Evolutionary conservation across 352 stramenopile species (phyloP), one percentile per base, ranked within the genome.

Genomic region (Phytophthora nicotianae): DNA sequence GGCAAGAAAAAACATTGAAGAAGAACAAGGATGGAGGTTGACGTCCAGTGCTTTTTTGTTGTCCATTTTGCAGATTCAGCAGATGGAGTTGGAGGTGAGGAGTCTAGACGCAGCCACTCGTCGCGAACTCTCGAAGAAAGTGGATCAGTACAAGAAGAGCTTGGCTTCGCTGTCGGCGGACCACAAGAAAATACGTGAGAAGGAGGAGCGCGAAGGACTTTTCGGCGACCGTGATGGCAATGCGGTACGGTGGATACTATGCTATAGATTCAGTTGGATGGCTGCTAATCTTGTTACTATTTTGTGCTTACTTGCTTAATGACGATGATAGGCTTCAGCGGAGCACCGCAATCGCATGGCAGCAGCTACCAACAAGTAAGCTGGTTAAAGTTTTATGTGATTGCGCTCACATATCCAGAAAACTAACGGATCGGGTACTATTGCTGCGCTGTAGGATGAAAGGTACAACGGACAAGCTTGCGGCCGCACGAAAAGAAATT

Each of bases 81-180:
- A 95, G 74, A 95, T 95, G 87, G 85, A 93, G 66, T 60, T 95
- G 40, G 87, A 95, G 73, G 87, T 94, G 64, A 87, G 87, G 42
- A 92, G 81, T 73, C 55, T 95, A 54, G 87, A 95, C 37, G 58
- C 78, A 2, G 80, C 83, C 19, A 94, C 87, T 32, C 83, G 85
- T 16, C 83, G 83, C n/a, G 87, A 95, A 59, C 74, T 95, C 21
- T 91, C 81, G 16, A 95, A 95, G 72, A 95, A 95, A 50, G 85
- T 95, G 33, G 85, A 93, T 53, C 87, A 95, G 70, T 95, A 95
- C 80, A 93, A 92, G 63, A 95, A 95, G 65, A 94, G 83, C 35
- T 66, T 95, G 43, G 83, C 79, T n/a, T 91, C 85, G 33, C 67
- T 95, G n/a, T 75, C 77, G 9, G 77, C 82, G 5, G 87, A 95